phyloP scores from a whole-genome alignment of 306 rosid species.

The Prunus salicina region DNA sequence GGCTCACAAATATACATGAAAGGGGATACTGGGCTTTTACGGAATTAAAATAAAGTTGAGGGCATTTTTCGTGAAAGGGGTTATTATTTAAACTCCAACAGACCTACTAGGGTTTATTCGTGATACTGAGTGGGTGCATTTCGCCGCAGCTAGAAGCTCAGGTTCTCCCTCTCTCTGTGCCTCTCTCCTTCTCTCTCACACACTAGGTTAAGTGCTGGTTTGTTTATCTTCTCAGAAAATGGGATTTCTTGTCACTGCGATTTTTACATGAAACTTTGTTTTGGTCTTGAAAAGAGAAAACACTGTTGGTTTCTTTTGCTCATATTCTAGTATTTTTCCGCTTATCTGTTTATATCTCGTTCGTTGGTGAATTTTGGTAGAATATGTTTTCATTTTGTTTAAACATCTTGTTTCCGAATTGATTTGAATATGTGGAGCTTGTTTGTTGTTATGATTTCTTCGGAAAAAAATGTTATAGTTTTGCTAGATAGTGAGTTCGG shows the following conservation, averaged over 20 bases:
- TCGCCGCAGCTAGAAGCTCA: constrained; percentile 1
- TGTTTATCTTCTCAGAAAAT: not conserved
- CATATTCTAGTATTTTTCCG: not conserved
- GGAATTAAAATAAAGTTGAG: not conserved
- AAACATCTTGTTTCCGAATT: not conserved
- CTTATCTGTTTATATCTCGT: not conserved
- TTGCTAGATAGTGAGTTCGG: not conserved
- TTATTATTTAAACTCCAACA: not conserved
- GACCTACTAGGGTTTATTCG: not conserved
- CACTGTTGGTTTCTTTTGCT: not conserved
- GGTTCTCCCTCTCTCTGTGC: not conserved
- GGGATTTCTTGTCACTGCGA: not conserved
- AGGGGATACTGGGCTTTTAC: not conserved
- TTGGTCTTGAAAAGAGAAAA: not conserved
- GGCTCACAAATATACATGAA: not conserved
- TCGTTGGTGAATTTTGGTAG: not conserved
- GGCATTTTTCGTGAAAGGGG: not conserved
- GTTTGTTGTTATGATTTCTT: not conserved
- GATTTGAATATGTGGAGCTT: not conserved
- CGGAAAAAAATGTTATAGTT: no score
- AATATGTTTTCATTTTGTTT: not conserved
- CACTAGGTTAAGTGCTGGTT: not conserved
- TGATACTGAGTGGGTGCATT: not conserved
- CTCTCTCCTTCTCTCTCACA: not conserved
- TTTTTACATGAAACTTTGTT: not conserved